phyloP scores from a whole-genome alignment of 1,139 yeast species.

The Taphrina flavorubra region DNA sequence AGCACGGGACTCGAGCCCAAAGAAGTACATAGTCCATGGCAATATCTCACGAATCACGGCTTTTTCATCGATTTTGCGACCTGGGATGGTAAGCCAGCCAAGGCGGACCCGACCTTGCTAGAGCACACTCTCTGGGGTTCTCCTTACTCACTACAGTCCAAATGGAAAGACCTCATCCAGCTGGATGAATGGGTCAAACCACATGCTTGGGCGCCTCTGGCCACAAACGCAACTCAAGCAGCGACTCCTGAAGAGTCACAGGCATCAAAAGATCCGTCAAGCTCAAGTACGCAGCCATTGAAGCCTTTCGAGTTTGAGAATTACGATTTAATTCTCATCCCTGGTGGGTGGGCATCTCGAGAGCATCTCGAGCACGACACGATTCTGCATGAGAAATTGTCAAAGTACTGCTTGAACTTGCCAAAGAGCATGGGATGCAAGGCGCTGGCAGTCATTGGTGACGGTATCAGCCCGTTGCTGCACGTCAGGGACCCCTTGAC shows the following conservation, averaged over 20 bases:
- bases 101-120: slow-evolving; percentile 24
- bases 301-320: slow-evolving; percentile 15
- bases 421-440: slow-evolving; percentile 23
- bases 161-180: slow-evolving; percentile 26
- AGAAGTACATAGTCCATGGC: slow-evolving; percentile 35
- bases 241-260: background rate
- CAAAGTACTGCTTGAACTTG: slow-evolving; percentile 19
- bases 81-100: slow-evolving; percentile 36
- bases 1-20: slow-evolving; percentile 26
- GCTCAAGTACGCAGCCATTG: background rate
- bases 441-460: slow-evolving; percentile 33
- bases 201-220: slow-evolving; percentile 33
- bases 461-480: slow-evolving; percentile 32
- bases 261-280: background rate
- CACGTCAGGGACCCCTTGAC: slow-evolving; percentile 32
- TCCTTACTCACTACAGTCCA: slow-evolving; percentile 12
- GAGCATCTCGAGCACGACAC: slow-evolving; percentile 33
- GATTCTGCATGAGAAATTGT: slow-evolving; percentile 19
- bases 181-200: slow-evolving; percentile 37
- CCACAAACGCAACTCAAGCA: background rate
- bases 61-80: slow-evolving; percentile 40
- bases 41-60: slow-evolving; percentile 37
- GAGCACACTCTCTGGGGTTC: slow-evolving; percentile 27
- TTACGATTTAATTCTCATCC: slow-evolving; percentile 31
- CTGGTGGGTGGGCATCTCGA: slow-evolving; percentile 33